phyloP scores from a whole-genome alignment of 306 rosid genomes.

The cucumber (Cucumis sativus) region DNA sequence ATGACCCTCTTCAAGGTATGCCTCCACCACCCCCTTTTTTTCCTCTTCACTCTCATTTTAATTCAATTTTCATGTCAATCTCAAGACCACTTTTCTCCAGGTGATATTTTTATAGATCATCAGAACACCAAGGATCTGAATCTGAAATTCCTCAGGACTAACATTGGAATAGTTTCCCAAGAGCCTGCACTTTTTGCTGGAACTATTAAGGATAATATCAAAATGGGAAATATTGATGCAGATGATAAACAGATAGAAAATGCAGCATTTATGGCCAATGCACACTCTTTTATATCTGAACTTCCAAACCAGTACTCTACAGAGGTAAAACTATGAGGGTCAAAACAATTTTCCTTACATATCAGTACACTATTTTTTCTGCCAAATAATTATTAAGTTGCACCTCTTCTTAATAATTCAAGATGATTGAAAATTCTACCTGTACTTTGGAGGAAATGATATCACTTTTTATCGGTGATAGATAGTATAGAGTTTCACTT shows the following conservation, averaged over 20 bases:
- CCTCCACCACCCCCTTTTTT: not conserved
- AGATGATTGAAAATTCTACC: not conserved
- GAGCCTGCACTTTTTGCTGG: conserved; percentile 72
- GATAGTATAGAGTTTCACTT: too few relatives aligned
- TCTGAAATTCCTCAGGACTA: conserved; percentile 58
- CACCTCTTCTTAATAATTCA: not conserved
- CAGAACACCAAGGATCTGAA: conserved; percentile 54
- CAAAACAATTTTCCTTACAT: not conserved
- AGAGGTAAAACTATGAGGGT: conserved; percentile 27
- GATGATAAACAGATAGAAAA: conserved; percentile 46
- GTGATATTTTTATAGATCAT: conserved; percentile 52
- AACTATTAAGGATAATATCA: conserved; percentile 61
- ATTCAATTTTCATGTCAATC: not conserved
- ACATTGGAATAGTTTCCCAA: conserved; percentile 68
- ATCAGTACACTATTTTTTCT: not conserved
- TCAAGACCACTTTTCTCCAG: conserved; percentile 17
- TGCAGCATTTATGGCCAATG: conserved; percentile 70
- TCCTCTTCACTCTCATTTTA: not conserved
- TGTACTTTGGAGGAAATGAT: too few relatives aligned
- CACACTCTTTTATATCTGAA: conserved; percentile 57
- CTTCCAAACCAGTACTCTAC: conserved; percentile 68
- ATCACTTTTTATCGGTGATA: too few relatives aligned
- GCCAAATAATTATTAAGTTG: not conserved
- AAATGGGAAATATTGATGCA: conserved; percentile 64
- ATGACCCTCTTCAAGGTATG: conserved; percentile 55